phyloP scores from a whole-genome alignment of 78 protist species.

The Pigoraptor vietnamica region DNA sequence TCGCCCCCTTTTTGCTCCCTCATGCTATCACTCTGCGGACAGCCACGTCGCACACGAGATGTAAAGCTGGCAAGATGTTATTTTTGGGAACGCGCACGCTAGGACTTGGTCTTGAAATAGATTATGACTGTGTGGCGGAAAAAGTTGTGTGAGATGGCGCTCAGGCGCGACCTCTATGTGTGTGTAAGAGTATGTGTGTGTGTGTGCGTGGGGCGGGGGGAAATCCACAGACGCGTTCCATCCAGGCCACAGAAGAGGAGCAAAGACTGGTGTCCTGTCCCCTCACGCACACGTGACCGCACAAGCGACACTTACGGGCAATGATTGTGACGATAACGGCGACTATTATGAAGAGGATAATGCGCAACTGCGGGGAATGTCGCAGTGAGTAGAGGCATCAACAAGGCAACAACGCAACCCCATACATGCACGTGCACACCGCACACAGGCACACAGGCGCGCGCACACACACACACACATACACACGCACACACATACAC shows the following conservation, averaged over 20 bases:
- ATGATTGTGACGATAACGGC: neutral
- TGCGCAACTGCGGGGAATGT: neutral
- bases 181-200: neutral
- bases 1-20: too few relatives aligned
- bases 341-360: too few relatives aligned
- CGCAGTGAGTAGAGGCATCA: neutral
- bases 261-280: too few relatives aligned
- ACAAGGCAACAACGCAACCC: neutral
- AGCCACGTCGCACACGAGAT: too few relatives aligned
- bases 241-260: neutral
- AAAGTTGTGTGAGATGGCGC: too few relatives aligned
- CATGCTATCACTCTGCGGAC: too few relatives aligned
- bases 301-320: neutral
- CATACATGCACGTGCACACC: neutral
- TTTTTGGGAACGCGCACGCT: too few relatives aligned
- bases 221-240: neutral
- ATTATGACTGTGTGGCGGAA: too few relatives aligned
- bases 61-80: too few relatives aligned
- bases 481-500: neutral
- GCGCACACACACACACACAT: too few relatives aligned
- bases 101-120: neutral
- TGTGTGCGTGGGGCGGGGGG: neutral
- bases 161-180: neutral
- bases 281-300: too few relatives aligned
- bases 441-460: too few relatives aligned